Evolutionary conservation across 2,329 filamentous ascomycete species (phyloP), one percentile per base, ranked within the genome.

Genomic region (Diplocarpon mali): DNA sequence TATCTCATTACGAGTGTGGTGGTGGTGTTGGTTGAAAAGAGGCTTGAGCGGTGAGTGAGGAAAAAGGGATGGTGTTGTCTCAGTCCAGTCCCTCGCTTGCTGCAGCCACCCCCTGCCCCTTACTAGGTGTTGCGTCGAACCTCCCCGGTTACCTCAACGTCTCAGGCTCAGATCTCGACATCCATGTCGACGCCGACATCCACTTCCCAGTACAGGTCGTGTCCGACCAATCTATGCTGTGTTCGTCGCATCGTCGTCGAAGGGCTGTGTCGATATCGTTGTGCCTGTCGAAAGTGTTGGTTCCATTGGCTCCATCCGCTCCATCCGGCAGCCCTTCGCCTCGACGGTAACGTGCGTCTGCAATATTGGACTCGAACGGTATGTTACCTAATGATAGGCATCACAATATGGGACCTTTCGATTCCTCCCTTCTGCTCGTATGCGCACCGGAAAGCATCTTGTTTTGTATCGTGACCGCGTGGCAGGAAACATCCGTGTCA

Each of bases 321-420:
- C 38, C 29, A 20, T 24, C 31, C 40, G 3, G 34, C 34, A 16
- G 34, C 6, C 31, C 5, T 27, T 15, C 29, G 16, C 16, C 24
- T 38, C 35, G 17, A 31, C 44, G 44, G 44, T 34, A 42, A 32
- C 34, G 20, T 46, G 44, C 44, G 15, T 37, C 30, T 41, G 35
- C 38, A 38, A 46, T 34, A 41, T 46, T 30, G 13, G 27, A 32
- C 24, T 40, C 31, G 43, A 38, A 32, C 40, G 37, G 28, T 16
- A 43, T 43, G 40, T 27, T 37, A 17, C 24, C 35, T 27, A 24
- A 13, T 28, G 27, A 27, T 5, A 14, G 13, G 34, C 10, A 15
- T 35, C 29, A 37, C 14, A 9, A 38, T 15, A 38, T 15, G 31
- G 40, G 40, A 14, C 30, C 30, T 12, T 5, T 32, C 11, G 9